These are phyloP conservation scores for Boletus semigastroideus DNA, from an alignment of 1,284 basidiomycete species.

Conservation along the genomic window DNA sequence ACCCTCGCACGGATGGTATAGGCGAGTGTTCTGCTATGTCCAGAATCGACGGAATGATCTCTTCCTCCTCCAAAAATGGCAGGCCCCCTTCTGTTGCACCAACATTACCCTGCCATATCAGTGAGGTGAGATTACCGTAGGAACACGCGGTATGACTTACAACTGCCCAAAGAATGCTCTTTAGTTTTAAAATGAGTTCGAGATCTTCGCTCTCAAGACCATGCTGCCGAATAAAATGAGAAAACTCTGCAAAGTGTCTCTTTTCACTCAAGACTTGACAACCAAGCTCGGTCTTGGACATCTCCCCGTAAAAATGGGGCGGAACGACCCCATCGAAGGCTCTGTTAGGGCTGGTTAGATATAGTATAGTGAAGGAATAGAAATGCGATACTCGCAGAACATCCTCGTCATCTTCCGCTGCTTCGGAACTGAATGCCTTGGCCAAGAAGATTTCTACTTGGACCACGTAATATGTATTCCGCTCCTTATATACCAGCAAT, in stretches of 20 bases:
- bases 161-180: conserved; percentile 96
- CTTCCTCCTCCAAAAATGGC: conserved; percentile 93
- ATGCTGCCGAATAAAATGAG: conserved; percentile 87
- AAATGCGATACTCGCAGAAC: conserved; percentile 44
- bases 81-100: conserved; percentile 89
- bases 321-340: conserved; percentile 88
- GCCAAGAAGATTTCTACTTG: conserved; percentile 86
- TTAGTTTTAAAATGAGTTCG: conserved; percentile 84
- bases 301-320: conserved; percentile 96
- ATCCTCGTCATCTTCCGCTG: conserved; percentile 65
- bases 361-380: neutral
- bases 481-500: conserved; percentile 54
- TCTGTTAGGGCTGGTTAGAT: conserved; percentile 35
- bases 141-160: conserved; percentile 48
- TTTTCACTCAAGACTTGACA: conserved; percentile 88
- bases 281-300: conserved; percentile 94
- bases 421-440: conserved; percentile 65
- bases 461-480: conserved; percentile 84
- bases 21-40: conserved; percentile 89
- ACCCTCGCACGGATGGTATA: conserved; percentile 94
- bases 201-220: conserved; percentile 82
- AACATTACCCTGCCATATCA: conserved; percentile 76
- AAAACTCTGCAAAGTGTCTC: conserved; percentile 90
- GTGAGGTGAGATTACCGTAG: neutral
- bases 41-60: conserved; percentile 86